Evolutionary conservation across 495 filamentous ascomycete genomes (phyloP).

Genomic region (Xylaria castorea): DNA sequence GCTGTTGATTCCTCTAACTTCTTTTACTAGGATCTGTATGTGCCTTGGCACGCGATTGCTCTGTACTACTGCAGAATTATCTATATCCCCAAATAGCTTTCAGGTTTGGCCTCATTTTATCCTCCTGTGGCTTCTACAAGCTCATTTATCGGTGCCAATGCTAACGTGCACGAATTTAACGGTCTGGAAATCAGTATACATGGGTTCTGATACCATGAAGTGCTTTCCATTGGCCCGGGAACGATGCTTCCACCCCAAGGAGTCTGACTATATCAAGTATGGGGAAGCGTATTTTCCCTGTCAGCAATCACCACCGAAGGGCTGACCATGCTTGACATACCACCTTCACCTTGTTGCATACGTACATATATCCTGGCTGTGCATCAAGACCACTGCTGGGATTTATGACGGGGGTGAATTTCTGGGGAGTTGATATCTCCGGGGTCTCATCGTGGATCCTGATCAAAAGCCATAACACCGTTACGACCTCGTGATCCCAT

Average conservation of each 20-base stretch:
- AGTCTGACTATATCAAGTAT: slow-evolving; percentile 14
- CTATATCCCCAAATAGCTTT: neutral
- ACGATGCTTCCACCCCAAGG: slow-evolving; percentile 11
- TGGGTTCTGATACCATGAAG: slow-evolving; percentile 12
- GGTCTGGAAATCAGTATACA: neutral
- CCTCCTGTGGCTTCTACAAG: neutral
- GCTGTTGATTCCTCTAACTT: slow-evolving; percentile 6
- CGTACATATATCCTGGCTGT: slow-evolving; percentile 13
- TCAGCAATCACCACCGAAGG: slow-evolving; percentile 19
- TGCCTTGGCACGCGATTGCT: neutral
- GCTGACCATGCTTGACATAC: slow-evolving; percentile 28
- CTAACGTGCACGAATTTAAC: neutral
- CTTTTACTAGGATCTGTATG: neutral
- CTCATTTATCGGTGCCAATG: neutral
- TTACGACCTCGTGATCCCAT: slow-evolving; percentile 23
- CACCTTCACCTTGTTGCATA: slow-evolving; percentile 23
- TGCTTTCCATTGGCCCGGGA: neutral
- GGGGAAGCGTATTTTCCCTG: slow-evolving; percentile 20
- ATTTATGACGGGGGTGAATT: slow-evolving; percentile 9
- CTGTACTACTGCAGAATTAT: neutral
- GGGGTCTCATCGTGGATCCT: slow-evolving; percentile 24
- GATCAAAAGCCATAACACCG: slow-evolving; percentile 20
- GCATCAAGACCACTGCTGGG: slow-evolving; percentile 19
- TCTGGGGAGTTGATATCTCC: slow-evolving; percentile 19
- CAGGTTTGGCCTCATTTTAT: neutral